Evolutionary conservation across 148 eudicot genomes (phyloP), one percentile per base, ranked within the genome.

Genomic region (Pharnaceum exiguum): DNA sequence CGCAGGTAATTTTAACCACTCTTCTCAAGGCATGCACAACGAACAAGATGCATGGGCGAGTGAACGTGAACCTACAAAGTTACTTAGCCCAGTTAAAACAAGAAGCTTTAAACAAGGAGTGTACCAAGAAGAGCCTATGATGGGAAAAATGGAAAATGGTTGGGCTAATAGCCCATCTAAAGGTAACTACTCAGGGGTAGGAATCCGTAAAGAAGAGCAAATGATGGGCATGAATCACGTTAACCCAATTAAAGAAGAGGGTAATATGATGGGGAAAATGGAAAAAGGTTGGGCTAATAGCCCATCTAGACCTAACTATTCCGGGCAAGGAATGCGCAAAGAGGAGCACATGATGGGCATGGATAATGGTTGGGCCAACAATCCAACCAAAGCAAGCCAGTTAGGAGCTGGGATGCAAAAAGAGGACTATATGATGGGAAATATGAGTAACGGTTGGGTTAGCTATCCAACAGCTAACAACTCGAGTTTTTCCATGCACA

Each of bases 31-130:
- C 24, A 28, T 22, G 25, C 7, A 47, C 33, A 22, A 37, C 10
- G 55, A 48, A 15, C 66, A 49, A 28, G 50, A 49, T 9, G 65
- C 26, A 10, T 61, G 31, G 30, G 44, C n/a, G n/a, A n/a, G 23
- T 6, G 36, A n/a, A n/a, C n/a, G 22, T 12, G 12, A n/a, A 3
- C 16, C 25, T 17, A 29, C 11, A 6, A 10, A 58, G 1, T 7
- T 5, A 3, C 6, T 6, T 10, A 39, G 47, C 40, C 38, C 40
- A 28, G 22, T 21, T 23, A 19, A 24, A 10, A 28, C 33, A 18
- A 27, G 26, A 16, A 30, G 19, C 26, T 4, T 28, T 6, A 5
- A 28, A 9, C 38, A 2, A 9, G 22, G 19, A 3, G 10, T 17
- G 2, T 28, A 21, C 3, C 19, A 53, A 32, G 57, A 53, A 1